Evolutionary conservation across 768 basidiomycete species (phyloP).

Genomic region (Strobilomyces echinocephalus): DNA sequence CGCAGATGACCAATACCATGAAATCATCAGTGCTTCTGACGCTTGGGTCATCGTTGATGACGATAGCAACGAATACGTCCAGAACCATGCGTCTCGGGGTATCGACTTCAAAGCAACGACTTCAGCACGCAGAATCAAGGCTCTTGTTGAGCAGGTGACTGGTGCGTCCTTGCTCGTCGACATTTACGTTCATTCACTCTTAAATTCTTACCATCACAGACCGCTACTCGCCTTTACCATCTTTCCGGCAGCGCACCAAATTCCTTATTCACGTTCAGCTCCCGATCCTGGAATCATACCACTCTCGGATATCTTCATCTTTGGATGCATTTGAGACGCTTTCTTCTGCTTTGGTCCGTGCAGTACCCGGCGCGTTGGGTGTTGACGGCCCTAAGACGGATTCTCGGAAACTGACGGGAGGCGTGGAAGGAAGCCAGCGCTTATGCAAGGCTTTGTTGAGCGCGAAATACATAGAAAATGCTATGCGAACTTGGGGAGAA

Average conservation of each 20-base stretch:
- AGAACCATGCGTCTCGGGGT: constrained; percentile 12
- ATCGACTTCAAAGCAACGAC: constrained; percentile 64
- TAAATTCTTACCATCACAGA: constrained; percentile 40
- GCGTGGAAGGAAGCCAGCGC: constrained; percentile 77
- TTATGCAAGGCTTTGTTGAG: constrained; percentile 85
- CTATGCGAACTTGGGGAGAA: constrained; percentile 83
- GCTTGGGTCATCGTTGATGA: constrained; percentile 85
- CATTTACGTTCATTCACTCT: neutral
- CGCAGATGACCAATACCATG: constrained; percentile 79
- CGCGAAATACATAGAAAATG: constrained; percentile 63
- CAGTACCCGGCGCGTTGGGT: constrained; percentile 86
- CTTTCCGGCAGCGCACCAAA: constrained; percentile 66
- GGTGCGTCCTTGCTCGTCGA: constrained; percentile 40
- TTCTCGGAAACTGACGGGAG: constrained; percentile 65
- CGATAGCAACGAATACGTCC: constrained; percentile 43
- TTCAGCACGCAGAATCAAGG: constrained; percentile 78
- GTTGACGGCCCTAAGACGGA: constrained; percentile 44
- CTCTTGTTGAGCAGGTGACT: constrained; percentile 87
- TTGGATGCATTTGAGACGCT: constrained; percentile 93
- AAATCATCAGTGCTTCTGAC: constrained; percentile 72
- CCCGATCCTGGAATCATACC: constrained; percentile 76
- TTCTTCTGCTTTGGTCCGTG: constrained; percentile 80
- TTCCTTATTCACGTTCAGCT: constrained; percentile 86
- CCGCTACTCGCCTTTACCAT: constrained; percentile 86
- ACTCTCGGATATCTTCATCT: constrained; percentile 71